phyloP scores from a whole-genome alignment of 495 filamentous ascomycete species.

The Sphaerosporella brunnea region DNA sequence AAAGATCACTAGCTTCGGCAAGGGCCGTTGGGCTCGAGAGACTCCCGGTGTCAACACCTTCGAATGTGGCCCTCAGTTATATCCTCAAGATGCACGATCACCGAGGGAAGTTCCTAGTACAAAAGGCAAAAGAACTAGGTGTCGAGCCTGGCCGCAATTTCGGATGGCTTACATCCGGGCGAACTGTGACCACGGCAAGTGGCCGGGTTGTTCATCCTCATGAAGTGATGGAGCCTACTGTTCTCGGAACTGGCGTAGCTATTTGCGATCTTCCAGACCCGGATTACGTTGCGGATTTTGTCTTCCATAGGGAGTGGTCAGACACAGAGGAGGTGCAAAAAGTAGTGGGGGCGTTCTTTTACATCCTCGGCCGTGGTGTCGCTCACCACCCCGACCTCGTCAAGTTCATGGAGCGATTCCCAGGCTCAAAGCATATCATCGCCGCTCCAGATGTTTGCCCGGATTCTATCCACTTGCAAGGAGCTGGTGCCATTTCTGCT shows the following conservation, averaged over 20 bases:
- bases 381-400: conserved; percentile 40
- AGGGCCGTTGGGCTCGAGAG: too few relatives aligned
- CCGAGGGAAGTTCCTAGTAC: conserved; percentile 59
- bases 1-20: too few relatives aligned
- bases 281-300: conserved; percentile 47
- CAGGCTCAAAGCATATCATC: conserved; percentile 51
- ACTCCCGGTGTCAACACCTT: conserved; percentile 49
- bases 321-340: conserved; percentile 41
- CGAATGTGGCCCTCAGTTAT: conserved; percentile 58
- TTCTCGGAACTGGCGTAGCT: conserved; percentile 43
- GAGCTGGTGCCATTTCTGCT: conserved; percentile 41
- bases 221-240: conserved; percentile 40
- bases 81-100: conserved; percentile 56
- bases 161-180: conserved; percentile 32
- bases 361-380: conserved; percentile 62
- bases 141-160: conserved; percentile 39
- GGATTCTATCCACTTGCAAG: conserved; percentile 51
- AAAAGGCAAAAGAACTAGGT: conserved; percentile 42
- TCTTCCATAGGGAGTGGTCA: conserved; percentile 57
- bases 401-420: conserved; percentile 47
- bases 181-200: conserved; percentile 35
- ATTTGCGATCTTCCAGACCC: conserved; percentile 57
- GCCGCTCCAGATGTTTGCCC: conserved; percentile 52
- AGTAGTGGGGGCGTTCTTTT: conserved; percentile 52
- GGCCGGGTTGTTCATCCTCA: conserved; percentile 38